These are phyloP conservation scores for Forsythia viridissima DNA, from an alignment of 257 asterid species.

Conservation along the genomic window DNA sequence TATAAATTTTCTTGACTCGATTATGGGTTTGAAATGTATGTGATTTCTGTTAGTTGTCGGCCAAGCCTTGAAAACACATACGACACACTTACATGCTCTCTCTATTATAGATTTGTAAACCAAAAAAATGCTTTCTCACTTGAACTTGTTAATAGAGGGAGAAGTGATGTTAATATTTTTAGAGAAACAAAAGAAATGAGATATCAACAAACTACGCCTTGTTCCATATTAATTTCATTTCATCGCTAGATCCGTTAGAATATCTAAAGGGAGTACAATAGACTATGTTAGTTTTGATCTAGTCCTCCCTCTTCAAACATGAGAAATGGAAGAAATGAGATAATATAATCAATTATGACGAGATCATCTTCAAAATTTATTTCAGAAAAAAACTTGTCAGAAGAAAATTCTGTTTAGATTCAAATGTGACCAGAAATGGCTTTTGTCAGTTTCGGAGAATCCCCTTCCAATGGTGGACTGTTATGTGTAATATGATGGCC, in stretches of 20 bases:
- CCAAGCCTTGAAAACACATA: background rate
- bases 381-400: background rate
- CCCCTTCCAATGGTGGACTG: background rate
- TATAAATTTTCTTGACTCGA: no score
- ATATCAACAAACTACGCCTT: background rate
- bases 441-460: background rate
- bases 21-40: background rate
- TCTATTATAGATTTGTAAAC: background rate
- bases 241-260: background rate
- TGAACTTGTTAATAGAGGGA: background rate
- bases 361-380: background rate
- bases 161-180: background rate
- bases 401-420: no score
- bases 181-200: background rate
- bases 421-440: background rate
- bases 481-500: background rate
- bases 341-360: background rate
- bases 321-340: background rate
- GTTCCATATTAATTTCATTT: background rate
- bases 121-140: background rate
- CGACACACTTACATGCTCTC: background rate
- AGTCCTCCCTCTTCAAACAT: background rate
- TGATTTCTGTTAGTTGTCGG: background rate
- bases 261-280: background rate
- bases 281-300: background rate